phyloP scores from a whole-genome alignment of 768 basidiomycete genomes.

The Lactarius hengduanensis region DNA sequence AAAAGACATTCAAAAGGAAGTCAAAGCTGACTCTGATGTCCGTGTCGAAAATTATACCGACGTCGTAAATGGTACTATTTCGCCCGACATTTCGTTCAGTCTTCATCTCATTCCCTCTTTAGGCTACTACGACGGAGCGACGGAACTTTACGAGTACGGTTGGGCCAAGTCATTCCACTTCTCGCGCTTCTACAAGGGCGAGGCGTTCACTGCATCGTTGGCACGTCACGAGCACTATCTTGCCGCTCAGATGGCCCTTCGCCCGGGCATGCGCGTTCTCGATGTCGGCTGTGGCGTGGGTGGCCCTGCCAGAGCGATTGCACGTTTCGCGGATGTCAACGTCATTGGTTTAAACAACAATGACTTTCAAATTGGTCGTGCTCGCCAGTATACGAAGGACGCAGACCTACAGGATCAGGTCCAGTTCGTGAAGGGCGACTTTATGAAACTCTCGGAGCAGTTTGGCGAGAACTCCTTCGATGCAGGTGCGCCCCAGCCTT shows the following conservation, averaged over 20 bases:
- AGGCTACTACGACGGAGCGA: slow-evolving; percentile 98
- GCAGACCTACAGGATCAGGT: slow-evolving; percentile 77
- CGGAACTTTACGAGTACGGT: slow-evolving; percentile 92
- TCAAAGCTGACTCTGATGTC: slow-evolving; percentile 59
- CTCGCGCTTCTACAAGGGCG: slow-evolving; percentile 94
- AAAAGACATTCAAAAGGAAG: slow-evolving; percentile 72
- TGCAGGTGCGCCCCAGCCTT: slow-evolving; percentile 60
- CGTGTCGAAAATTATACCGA: slow-evolving; percentile 84
- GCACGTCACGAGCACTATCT: slow-evolving; percentile 99
- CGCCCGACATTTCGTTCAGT: neutral
- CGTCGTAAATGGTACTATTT: slow-evolving; percentile 80
- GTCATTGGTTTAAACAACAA: slow-evolving; percentile 95
- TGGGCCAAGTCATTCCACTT: slow-evolving; percentile 95
- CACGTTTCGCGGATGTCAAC: slow-evolving; percentile 80
- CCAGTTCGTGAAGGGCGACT: slow-evolving; percentile 88
- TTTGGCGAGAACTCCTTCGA: slow-evolving; percentile 95
- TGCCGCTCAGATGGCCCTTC: slow-evolving; percentile 77
- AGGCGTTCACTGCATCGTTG: slow-evolving; percentile 68
- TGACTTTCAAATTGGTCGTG: slow-evolving; percentile 90
- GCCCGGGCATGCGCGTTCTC: slow-evolving; percentile 91
- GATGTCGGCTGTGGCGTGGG: slow-evolving; percentile 99
- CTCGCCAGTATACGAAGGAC: slow-evolving; percentile 73
- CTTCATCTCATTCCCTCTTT: neutral
- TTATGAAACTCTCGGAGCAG: slow-evolving; percentile 89
- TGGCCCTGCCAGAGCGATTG: slow-evolving; percentile 95